phyloP scores from a whole-genome alignment of 2,329 filamentous ascomycete genomes.

The Bertia moriformis region DNA sequence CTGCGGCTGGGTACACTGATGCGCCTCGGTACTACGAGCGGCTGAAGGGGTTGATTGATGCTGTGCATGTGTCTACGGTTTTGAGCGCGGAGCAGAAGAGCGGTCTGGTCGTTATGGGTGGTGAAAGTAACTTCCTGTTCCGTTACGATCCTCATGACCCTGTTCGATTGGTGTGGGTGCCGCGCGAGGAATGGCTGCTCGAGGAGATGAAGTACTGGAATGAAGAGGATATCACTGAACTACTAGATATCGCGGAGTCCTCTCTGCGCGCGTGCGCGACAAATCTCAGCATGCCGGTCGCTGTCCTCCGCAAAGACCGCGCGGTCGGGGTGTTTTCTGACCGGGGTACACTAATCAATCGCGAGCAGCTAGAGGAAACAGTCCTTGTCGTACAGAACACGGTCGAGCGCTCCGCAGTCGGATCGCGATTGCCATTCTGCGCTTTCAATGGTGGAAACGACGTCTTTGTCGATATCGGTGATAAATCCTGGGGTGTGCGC shows the following conservation, averaged over 20 bases:
- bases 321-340: slow-evolving; percentile 32
- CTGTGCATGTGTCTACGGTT: slow-evolving; percentile 30
- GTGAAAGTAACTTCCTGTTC: slow-evolving; percentile 55
- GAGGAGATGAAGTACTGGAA: slow-evolving; percentile 35
- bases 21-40: slow-evolving; percentile 46
- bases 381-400: slow-evolving; percentile 54
- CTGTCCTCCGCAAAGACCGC: slow-evolving; percentile 47
- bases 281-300: slow-evolving; percentile 42
- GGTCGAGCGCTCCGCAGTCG: slow-evolving; percentile 43
- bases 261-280: slow-evolving; percentile 43
- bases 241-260: slow-evolving; percentile 49
- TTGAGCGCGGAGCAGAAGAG: slow-evolving; percentile 31
- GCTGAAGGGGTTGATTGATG: slow-evolving; percentile 45
- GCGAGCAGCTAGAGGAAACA: slow-evolving; percentile 56
- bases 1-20: slow-evolving; percentile 54
- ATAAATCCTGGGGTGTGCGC: slow-evolving; percentile 55
- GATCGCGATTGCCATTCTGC: slow-evolving; percentile 46
- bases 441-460: slow-evolving; percentile 62
- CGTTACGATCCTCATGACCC: slow-evolving; percentile 21
- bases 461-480: slow-evolving; percentile 58
- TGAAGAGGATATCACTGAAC: slow-evolving; percentile 39
- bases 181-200: slow-evolving; percentile 30
- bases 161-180: slow-evolving; percentile 23
- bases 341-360: slow-evolving; percentile 32
- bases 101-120: slow-evolving; percentile 49